Percentiles rank a stretch among this genome's conserved stretches.
Conservation (phyloP, 2,329 filamentous ascomycete species). For the Pestalotiopsis sp. region DNA sequence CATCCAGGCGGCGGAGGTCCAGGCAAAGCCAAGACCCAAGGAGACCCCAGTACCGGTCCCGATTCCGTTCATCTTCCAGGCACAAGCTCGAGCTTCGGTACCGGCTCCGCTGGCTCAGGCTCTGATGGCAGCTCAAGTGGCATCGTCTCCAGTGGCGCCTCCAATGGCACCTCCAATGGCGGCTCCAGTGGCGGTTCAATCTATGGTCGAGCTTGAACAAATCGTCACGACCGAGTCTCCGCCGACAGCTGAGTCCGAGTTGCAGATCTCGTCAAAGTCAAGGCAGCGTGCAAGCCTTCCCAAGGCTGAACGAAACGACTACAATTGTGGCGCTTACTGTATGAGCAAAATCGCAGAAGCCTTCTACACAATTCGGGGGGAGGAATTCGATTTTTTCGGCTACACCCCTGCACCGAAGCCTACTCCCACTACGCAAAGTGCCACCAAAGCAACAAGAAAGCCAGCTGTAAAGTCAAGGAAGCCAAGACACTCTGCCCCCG, state of each 20-base stretch:
- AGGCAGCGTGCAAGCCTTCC: conserved; percentile 30
- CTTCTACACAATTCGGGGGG: conserved; percentile 30
- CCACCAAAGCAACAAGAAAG: background rate
- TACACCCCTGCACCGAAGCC: conserved; percentile 20
- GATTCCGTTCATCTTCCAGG: background rate
- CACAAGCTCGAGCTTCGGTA: background rate
- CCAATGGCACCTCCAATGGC: background rate
- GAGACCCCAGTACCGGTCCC: background rate
- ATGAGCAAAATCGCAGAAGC: conserved; percentile 33
- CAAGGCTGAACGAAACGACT: conserved; percentile 32
- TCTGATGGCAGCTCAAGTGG: background rate
- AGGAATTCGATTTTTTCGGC: conserved; percentile 32
- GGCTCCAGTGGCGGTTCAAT: background rate
- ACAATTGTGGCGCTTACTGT: conserved; percentile 32
- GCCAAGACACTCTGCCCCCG: conserved; percentile 43
- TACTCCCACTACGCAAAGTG: background rate
- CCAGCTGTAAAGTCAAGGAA: conserved; percentile 23
- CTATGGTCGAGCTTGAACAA: background rate
- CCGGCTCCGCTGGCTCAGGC: background rate
- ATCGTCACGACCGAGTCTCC: background rate
- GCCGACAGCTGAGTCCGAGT: background rate
- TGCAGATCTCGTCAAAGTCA: background rate
- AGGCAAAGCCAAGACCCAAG: background rate
- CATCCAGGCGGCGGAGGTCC: conserved; percentile 4
- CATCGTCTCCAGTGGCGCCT: background rate